Percentiles rank a stretch among this genome's conserved stretches.
These are phyloP conservation scores for Lachancea quebecensis DNA, from an alignment of 805 yeast genomes.

Conservation along the genomic window DNA sequence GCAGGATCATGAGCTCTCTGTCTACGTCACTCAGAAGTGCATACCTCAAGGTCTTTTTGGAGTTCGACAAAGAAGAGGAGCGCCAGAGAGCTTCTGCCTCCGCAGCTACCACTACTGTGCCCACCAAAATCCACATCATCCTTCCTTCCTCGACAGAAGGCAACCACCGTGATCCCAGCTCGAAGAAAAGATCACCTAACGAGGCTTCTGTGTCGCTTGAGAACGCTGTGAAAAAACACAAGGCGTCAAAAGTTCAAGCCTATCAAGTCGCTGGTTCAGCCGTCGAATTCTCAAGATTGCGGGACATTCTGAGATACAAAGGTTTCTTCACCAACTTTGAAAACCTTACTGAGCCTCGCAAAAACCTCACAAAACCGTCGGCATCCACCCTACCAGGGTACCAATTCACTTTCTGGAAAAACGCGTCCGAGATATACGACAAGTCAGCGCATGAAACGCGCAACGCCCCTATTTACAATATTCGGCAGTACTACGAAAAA, in stretches of 20 bases:
- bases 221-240: constrained; percentile 1
- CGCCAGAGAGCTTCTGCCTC: background rate
- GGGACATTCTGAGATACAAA: constrained; percentile 40
- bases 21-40: constrained; percentile 60
- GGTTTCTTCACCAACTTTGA: constrained; percentile 49
- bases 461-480: constrained; percentile 44
- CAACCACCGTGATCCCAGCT: background rate
- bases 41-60: constrained; percentile 40
- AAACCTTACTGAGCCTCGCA: constrained; percentile 39
- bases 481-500: constrained; percentile 54
- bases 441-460: constrained; percentile 33
- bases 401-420: constrained; percentile 41
- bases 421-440: constrained; percentile 35
- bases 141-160: constrained; percentile 6
- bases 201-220: constrained; percentile 2
- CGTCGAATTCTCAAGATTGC: constrained; percentile 39
- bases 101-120: background rate
- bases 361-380: constrained; percentile 33
- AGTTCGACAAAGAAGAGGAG: constrained; percentile 19
- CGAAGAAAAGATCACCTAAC: background rate
- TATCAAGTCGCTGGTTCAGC: constrained; percentile 38
- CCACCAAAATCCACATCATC: background rate
- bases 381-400: constrained; percentile 33
- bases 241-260: background rate
- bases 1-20: constrained; percentile 62